These are phyloP conservation scores for Exutisphaerella laricina DNA, from an alignment of 2,329 filamentous ascomycete species.

Conservation along the genomic window DNA sequence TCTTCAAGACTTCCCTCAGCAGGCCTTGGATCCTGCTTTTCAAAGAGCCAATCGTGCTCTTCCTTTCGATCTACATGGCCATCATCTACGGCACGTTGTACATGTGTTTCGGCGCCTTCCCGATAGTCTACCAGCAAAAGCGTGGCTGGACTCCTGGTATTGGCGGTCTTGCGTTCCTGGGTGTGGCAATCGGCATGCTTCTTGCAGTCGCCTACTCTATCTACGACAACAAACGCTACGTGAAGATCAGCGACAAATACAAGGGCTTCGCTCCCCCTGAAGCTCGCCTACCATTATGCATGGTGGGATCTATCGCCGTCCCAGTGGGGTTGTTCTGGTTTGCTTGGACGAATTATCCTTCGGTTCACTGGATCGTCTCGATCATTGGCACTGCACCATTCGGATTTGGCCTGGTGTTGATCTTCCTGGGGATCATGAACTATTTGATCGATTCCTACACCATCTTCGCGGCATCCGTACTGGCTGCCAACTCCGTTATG, in stretches of 20 bases:
- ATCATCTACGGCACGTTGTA: conserved; percentile 45
- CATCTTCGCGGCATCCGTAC: conserved; percentile 64
- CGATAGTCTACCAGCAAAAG: conserved; percentile 56
- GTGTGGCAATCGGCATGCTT: conserved; percentile 63
- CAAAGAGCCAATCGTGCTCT: conserved; percentile 45
- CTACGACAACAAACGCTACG: conserved; percentile 51
- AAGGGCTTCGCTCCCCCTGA: conserved; percentile 60
- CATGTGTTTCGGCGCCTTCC: conserved; percentile 44
- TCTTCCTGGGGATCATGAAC: conserved; percentile 61
- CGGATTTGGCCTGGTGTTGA: conserved; percentile 56
- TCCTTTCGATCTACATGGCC: conserved; percentile 44
- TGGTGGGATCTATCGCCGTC: conserved; percentile 57
- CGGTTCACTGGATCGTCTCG: conserved; percentile 52
- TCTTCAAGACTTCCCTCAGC: conserved; percentile 53
- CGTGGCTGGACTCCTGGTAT: conserved; percentile 56
- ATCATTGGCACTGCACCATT: conserved; percentile 50
- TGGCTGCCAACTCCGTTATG: conserved; percentile 74
- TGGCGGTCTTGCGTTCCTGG: conserved; percentile 61
- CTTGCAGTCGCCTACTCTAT: conserved; percentile 52
- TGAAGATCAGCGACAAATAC: conserved; percentile 40
- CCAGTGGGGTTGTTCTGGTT: conserved; percentile 64
- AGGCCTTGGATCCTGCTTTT: conserved; percentile 62
- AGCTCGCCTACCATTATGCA: conserved; percentile 56
- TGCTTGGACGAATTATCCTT: conserved; percentile 58
- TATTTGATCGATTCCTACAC: conserved; percentile 60